These are phyloP conservation scores for Euphorbia peplus DNA, from an alignment of 345 rosid species.

Conservation along the genomic window DNA sequence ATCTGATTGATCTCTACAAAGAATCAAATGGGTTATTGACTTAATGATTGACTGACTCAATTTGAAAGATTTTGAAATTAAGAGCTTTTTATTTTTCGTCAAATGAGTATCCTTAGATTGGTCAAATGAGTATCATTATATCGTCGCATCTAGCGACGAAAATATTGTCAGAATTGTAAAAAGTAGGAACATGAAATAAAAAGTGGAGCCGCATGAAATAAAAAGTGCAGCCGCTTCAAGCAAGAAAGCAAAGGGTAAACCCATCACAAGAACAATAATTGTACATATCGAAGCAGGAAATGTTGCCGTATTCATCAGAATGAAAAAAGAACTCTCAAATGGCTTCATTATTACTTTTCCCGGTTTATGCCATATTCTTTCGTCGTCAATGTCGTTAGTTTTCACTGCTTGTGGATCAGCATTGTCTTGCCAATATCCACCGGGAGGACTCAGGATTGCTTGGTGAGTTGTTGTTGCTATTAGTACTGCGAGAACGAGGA, in stretches of 20 bases:
- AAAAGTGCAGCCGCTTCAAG: neutral
- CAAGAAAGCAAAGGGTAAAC: constrained; percentile 13
- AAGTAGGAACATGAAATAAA: constrained; percentile 11
- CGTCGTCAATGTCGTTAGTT: neutral
- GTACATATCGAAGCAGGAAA: constrained; percentile 12
- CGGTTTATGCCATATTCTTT: neutral
- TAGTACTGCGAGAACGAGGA: neutral
- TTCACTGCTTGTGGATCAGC: neutral
- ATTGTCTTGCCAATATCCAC: constrained; percentile 6
- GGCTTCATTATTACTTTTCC: neutral
- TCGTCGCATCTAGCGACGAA: neutral
- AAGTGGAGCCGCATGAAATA: too few relatives aligned
- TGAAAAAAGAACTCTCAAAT: constrained; percentile 1
- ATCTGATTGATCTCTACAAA: too few relatives aligned
- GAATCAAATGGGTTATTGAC: too few relatives aligned
- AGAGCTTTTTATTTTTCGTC: too few relatives aligned
- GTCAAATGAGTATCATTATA: constrained; percentile 1
- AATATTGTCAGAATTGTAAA: neutral
- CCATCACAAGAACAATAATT: constrained; percentile 13
- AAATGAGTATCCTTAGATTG: too few relatives aligned
- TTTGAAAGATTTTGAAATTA: too few relatives aligned
- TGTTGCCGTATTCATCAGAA: neutral
- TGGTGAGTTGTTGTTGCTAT: constrained; percentile 3
- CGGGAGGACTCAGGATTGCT: neutral
- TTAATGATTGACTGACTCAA: too few relatives aligned